Evolutionary conservation across 2,329 filamentous ascomycete species (phyloP).

Genomic region (Botrytis deweyae): DNA sequence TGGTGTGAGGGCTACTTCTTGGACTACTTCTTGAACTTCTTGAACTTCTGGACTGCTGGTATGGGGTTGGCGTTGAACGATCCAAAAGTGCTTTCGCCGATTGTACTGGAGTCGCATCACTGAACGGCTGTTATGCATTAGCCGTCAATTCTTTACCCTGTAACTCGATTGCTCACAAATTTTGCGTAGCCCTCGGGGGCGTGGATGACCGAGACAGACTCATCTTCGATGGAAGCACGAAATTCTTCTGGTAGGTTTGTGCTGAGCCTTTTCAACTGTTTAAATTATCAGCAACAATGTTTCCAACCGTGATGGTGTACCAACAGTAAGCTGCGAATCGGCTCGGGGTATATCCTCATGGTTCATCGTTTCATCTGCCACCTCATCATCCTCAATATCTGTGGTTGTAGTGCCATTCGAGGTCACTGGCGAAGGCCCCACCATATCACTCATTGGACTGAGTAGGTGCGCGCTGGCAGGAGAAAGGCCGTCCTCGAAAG

Average conservation of each 20-base stretch:
- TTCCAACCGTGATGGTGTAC: slow-evolving; percentile 23
- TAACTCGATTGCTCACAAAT: slow-evolving; percentile 57
- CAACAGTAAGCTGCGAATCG: slow-evolving; percentile 33
- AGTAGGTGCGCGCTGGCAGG: slow-evolving; percentile 47
- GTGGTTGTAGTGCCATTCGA: slow-evolving; percentile 81
- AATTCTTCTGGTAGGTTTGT: slow-evolving; percentile 59
- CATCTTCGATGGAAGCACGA: slow-evolving; percentile 64
- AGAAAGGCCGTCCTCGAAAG: slow-evolving; percentile 41
- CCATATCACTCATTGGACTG: slow-evolving; percentile 66
- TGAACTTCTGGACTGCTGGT: slow-evolving; percentile 32
- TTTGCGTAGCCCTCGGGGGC: slow-evolving; percentile 78
- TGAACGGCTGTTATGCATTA: slow-evolving; percentile 10
- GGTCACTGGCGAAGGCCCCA: slow-evolving; percentile 80
- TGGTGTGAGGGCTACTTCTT: slow-evolving; percentile 12
- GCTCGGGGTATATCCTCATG: slow-evolving; percentile 34
- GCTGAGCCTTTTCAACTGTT: slow-evolving; percentile 37
- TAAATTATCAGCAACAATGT: slow-evolving; percentile 26
- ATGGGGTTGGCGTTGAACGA: slow-evolving; percentile 39
- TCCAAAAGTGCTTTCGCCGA: slow-evolving; percentile 25
- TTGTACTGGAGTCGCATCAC: slow-evolving; percentile 4
- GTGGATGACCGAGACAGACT: slow-evolving; percentile 87
- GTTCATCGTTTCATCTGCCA: slow-evolving; percentile 55
- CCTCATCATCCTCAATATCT: slow-evolving; percentile 82
- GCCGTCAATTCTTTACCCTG: not conserved
- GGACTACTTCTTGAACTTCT: slow-evolving; percentile 19